phyloP scores from a whole-genome alignment of 345 rosid species.

The Sonneratia caseolaris region DNA sequence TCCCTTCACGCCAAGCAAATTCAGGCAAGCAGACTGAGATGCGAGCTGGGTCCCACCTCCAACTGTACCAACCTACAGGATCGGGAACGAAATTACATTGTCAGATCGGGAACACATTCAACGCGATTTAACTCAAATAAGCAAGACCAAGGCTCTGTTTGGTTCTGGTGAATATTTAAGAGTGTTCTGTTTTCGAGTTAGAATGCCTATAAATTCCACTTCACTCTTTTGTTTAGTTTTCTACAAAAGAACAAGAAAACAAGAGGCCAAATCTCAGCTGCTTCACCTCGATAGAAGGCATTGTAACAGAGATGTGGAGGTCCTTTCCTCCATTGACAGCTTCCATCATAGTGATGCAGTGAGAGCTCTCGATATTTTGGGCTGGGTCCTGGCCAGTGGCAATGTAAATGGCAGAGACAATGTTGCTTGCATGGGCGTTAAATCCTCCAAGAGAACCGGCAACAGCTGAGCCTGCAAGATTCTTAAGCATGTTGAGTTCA shows the following conservation, averaged over 20 bases:
- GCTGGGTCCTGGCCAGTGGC: conserved; percentile 97
- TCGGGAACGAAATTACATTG: background rate
- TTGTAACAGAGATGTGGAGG: conserved; percentile 68
- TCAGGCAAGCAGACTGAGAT: conserved; percentile 79
- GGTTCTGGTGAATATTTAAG: background rate
- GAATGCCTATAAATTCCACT: too few species aligned
- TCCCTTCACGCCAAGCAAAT: conserved; percentile 70
- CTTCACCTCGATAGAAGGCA: conserved; percentile 77
- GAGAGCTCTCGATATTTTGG: conserved; percentile 82
- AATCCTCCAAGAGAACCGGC: conserved; percentile 89
- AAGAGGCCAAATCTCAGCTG: background rate
- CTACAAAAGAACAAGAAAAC: background rate
- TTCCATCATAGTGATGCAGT: conserved; percentile 93
- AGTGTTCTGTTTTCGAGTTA: too few species aligned
- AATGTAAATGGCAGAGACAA: conserved; percentile 68
- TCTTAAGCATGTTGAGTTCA: conserved; percentile 83
- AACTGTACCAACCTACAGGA: conserved; percentile 64
- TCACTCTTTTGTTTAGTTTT: too few species aligned
- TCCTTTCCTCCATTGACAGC: conserved; percentile 71
- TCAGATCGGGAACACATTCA: background rate
- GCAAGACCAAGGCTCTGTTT: background rate
- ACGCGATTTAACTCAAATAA: background rate
- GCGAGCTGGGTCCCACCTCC: conserved; percentile 93
- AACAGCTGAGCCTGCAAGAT: conserved; percentile 70
- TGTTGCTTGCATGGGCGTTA: conserved; percentile 85